Percentiles rank a stretch among this genome's conserved stretches.
Evolutionary conservation across 805 yeast genomes (phyloP).

Genomic region (Yamadazyma takamatsuzukensis): DNA sequence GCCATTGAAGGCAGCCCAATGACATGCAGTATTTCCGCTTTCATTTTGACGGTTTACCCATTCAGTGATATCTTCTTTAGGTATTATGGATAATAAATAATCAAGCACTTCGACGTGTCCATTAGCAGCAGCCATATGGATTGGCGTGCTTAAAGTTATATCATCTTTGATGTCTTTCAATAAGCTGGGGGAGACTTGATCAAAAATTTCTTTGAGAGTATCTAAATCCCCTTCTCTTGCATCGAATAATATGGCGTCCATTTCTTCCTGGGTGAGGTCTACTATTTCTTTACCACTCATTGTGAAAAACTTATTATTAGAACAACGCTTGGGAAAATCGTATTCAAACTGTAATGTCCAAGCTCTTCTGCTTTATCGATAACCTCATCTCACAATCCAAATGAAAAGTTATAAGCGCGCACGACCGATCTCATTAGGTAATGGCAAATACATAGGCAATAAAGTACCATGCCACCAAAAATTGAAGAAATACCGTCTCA

Average conservation of each 20-base stretch:
- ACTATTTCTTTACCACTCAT: slow-evolving; percentile 19
- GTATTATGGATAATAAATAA: slow-evolving; percentile 50
- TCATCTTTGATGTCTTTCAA: slow-evolving; percentile 55
- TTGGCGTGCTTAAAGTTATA: slow-evolving; percentile 63
- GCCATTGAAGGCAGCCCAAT: slow-evolving; percentile 94
- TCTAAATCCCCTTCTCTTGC: slow-evolving; percentile 88
- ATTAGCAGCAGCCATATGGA: slow-evolving; percentile 96
- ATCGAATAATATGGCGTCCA: slow-evolving; percentile 75
- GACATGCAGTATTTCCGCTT: slow-evolving; percentile 90
- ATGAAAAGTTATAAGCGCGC: too few relatives aligned
- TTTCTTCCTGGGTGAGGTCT: slow-evolving; percentile 63
- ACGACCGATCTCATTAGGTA: too few relatives aligned
- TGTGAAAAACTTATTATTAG: not conserved
- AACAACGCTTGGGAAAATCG: not conserved
- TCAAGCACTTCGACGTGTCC: slow-evolving; percentile 73
- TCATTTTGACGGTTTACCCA: slow-evolving; percentile 49
- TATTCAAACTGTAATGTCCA: not conserved
- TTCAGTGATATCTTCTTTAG: slow-evolving; percentile 38
- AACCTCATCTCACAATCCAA: too few relatives aligned
- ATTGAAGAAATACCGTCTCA: slow-evolving; percentile 15
- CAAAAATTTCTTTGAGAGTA: slow-evolving; percentile 63
- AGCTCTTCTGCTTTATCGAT: too few relatives aligned
- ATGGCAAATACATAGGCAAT: too few relatives aligned
- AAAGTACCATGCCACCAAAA: slow-evolving; percentile 24
- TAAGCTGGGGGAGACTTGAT: slow-evolving; percentile 46